A percentile compares a stretch with the other conserved stretches of the same genome.
Conservation (phyloP, 768 basidiomycete genomes). For the Suillus cothurnatus region DNA sequence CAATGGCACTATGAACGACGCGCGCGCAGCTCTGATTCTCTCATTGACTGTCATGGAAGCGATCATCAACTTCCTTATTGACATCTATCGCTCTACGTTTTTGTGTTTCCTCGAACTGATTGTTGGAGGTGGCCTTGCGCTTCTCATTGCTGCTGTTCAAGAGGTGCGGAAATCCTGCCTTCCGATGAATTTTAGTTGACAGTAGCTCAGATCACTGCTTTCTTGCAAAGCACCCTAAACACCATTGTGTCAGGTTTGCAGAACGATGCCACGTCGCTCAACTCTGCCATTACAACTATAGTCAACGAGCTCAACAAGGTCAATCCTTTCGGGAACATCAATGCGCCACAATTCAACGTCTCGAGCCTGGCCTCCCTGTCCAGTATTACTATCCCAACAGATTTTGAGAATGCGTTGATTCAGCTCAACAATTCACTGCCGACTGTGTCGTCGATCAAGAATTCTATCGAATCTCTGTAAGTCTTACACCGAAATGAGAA, state of each 20-base stretch:
- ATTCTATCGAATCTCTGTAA: conserved; percentile 66
- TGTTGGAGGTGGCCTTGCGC: conserved; percentile 74
- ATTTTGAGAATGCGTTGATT: conserved; percentile 72
- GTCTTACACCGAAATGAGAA: conserved; percentile 28
- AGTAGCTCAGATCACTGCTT: conserved; percentile 62
- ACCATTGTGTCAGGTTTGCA: conserved; percentile 72
- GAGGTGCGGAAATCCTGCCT: conserved; percentile 53
- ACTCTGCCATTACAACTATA: conserved; percentile 63
- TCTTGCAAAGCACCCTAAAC: conserved; percentile 60
- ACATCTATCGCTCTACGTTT: conserved; percentile 90
- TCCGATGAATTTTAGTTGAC: conserved; percentile 12
- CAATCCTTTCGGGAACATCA: conserved; percentile 71
- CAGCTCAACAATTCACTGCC: conserved; percentile 83
- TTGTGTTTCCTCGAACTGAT: conserved; percentile 93
- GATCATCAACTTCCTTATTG: conserved; percentile 89
- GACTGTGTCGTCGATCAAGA: conserved; percentile 72
- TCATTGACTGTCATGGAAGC: conserved; percentile 84
- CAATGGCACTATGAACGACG: conserved; percentile 76
- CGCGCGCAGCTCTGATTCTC: conserved; percentile 71
- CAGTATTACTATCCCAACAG: conserved; percentile 79
- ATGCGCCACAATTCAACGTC: conserved; percentile 69
- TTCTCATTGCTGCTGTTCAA: conserved; percentile 82
- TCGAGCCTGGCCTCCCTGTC: conserved; percentile 74
- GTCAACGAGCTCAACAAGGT: conserved; percentile 73
- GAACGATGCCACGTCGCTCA: conserved; percentile 65